Conservation (phyloP, 2,329 filamentous ascomycete species). For the Hypoxylon sp. region DNA sequence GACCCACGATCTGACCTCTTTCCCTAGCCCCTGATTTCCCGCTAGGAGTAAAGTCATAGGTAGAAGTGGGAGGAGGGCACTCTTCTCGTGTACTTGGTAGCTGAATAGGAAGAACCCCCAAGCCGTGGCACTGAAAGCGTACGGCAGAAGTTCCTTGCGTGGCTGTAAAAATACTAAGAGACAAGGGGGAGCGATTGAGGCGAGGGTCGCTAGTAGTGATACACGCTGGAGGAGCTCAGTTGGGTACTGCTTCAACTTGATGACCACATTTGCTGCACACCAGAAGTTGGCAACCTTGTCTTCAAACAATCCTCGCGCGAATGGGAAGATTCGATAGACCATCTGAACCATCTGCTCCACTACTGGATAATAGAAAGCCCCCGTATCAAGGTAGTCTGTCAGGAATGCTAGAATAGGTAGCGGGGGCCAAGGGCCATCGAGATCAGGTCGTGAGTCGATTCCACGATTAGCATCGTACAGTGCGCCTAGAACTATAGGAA, state of each 20-base stretch:
- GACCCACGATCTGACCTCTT: conserved; percentile 86
- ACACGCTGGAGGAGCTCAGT: conserved; percentile 77
- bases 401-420: conserved; percentile 72
- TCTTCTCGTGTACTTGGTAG: conserved; percentile 99
- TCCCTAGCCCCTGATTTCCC: conserved; percentile 79
- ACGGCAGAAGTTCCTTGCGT: conserved; percentile 78
- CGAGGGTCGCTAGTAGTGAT: conserved; percentile 79
- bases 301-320: conserved; percentile 94
- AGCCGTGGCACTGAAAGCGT: conserved; percentile 83
- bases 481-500: conserved; percentile 79
- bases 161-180: conserved; percentile 83
- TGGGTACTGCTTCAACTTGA: conserved; percentile 86
- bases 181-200: conserved; percentile 82
- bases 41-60: conserved; percentile 92
- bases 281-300: conserved; percentile 99
- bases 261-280: conserved; percentile 89
- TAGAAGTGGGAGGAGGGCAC: conserved; percentile 88
- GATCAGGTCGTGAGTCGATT: conserved; percentile 66
- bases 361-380: conserved; percentile 78
- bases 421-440: conserved; percentile 69
- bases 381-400: conserved; percentile 68
- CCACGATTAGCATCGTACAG: conserved; percentile 75
- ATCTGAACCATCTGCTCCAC: conserved; percentile 85
- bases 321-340: conserved; percentile 93
- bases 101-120: conserved; percentile 99